Conservation (phyloP, 192 early-diverging fungal species). For the Chytriomyces hyalinus region DNA sequence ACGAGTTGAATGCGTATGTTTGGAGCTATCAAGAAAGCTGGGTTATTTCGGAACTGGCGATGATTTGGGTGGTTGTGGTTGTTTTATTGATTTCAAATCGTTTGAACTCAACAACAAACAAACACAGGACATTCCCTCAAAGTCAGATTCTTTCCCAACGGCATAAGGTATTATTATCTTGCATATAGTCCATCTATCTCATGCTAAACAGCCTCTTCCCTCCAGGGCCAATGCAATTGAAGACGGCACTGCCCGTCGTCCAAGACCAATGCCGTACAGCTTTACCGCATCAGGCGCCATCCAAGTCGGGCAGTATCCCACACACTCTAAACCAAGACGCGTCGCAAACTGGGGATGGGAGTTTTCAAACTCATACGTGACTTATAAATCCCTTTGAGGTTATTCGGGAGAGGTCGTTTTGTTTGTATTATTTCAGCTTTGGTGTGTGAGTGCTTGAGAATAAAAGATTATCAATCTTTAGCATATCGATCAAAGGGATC, state of each 20-base stretch:
- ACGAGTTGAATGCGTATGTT: slow-evolving; percentile 29
- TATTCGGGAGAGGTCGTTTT: no score
- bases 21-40: slow-evolving; percentile 1
- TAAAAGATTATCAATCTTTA: no score
- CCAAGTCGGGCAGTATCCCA: background rate
- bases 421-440: no score
- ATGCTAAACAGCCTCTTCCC: background rate
- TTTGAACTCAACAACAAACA: background rate
- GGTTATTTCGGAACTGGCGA: no score
- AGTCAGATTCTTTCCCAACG: background rate
- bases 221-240: background rate
- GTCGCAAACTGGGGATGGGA: background rate
- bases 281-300: background rate
- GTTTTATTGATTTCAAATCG: no score
- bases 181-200: background rate
- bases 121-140: background rate
- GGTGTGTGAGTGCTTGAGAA: no score
- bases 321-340: background rate
- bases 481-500: no score
- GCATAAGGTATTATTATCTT: background rate
- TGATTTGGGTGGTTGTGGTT: no score
- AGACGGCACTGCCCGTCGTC: background rate
- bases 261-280: background rate
- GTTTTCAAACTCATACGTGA: background rate
- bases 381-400: background rate